Evolutionary conservation across 768 basidiomycete genomes (phyloP).

Genomic region (Suillus plorans): DNA sequence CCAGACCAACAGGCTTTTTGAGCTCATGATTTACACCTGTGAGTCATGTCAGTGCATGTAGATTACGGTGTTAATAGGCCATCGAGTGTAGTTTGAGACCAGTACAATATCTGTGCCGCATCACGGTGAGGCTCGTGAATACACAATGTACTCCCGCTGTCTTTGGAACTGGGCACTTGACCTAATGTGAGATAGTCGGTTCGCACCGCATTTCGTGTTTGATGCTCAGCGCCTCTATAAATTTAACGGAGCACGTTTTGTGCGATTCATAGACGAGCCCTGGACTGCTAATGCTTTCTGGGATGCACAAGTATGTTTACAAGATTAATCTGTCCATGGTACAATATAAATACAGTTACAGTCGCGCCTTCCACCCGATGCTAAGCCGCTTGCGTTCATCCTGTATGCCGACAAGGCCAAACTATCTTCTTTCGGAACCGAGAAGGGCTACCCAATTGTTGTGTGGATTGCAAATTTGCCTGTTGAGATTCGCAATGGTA

Average conservation of each 20-base stretch:
- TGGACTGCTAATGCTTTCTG: slow-evolving; percentile 38
- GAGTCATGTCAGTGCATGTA: not conserved
- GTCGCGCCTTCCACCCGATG: not conserved
- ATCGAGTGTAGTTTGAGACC: not conserved
- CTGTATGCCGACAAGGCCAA: not conserved
- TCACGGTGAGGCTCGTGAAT: not conserved
- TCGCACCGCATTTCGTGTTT: not conserved
- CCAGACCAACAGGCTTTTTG: not conserved
- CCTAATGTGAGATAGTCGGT: not conserved
- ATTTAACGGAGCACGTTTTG: slow-evolving; percentile 25
- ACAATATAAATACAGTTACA: not conserved
- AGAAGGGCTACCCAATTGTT: not conserved
- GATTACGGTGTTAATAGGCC: not conserved
- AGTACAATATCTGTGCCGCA: not conserved
- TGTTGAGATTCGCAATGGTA: not conserved
- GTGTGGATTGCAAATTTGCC: not conserved
- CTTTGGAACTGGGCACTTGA: not conserved
- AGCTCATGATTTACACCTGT: not conserved
- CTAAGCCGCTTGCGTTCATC: not conserved
- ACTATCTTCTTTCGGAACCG: not conserved
- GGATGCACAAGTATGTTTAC: slow-evolving; percentile 34
- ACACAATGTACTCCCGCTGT: not conserved
- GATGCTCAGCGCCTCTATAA: slow-evolving; percentile 29
- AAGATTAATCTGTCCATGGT: not conserved
- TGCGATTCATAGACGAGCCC: slow-evolving; percentile 34